phyloP scores from a whole-genome alignment of 2,329 filamentous ascomycete species.

The Cladophialophora bantiana region DNA sequence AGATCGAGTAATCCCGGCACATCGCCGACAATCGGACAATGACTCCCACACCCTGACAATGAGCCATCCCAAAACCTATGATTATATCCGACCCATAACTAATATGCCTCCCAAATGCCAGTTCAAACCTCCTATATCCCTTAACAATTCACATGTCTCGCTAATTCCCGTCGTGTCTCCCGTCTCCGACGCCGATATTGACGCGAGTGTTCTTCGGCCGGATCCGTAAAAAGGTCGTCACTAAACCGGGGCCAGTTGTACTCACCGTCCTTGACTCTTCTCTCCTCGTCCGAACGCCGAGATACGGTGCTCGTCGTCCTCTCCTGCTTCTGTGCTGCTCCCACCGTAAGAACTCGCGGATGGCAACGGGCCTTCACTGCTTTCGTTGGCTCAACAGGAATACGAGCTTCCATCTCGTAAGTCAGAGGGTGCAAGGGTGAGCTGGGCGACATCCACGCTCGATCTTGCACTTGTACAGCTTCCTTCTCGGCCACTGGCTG shows the following conservation, averaged over 20 bases:
- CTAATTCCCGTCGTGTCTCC: neutral
- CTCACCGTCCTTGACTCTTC: conserved; percentile 17
- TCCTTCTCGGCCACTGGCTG: neutral
- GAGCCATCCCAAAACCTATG: too few relatives aligned
- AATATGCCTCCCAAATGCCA: too few relatives aligned
- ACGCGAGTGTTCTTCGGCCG: conserved; percentile 31
- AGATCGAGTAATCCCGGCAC: neutral
- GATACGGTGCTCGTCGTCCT: conserved; percentile 15
- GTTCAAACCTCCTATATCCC: too few relatives aligned
- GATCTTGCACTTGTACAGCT: conserved; percentile 2
- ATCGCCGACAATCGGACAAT: neutral
- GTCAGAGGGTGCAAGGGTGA: conserved; percentile 7
- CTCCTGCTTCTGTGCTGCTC: neutral
- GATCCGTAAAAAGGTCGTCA: conserved; percentile 26
- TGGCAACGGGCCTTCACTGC: neutral
- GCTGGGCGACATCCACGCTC: conserved; percentile 14
- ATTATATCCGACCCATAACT: too few relatives aligned
- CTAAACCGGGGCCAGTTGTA: conserved; percentile 35
- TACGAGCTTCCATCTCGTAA: conserved; percentile 21
- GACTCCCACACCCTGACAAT: too few relatives aligned
- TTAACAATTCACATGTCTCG: neutral
- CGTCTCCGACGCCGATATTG: conserved; percentile 30
- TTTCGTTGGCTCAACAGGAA: neutral
- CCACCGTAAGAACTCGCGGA: neutral
- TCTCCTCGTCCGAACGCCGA: conserved; percentile 14